Evolutionary conservation across 2,329 filamentous ascomycete species (phyloP).

Genomic region (Penicillium sp.): DNA sequence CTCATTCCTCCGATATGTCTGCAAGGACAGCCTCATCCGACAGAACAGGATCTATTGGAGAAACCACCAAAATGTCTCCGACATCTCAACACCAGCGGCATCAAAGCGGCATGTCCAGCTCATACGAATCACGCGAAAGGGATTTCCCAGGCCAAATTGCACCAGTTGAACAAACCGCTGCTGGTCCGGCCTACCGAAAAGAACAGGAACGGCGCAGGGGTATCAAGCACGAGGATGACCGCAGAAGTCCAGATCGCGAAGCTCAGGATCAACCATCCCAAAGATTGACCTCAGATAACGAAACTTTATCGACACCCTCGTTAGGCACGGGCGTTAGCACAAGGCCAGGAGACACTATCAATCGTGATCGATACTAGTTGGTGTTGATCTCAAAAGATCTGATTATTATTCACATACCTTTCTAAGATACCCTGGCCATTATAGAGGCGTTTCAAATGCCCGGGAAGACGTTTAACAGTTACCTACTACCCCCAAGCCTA

Average conservation of each 20-base stretch:
- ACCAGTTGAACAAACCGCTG: neutral
- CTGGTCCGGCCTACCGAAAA: neutral
- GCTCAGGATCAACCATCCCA: neutral
- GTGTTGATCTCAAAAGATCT: neutral
- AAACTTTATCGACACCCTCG: neutral
- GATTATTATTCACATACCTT: neutral
- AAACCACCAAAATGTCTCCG: neutral
- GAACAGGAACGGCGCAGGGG: neutral
- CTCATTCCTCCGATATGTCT: neutral
- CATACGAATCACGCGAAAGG: neutral
- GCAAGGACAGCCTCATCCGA: neutral
- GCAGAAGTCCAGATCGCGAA: neutral
- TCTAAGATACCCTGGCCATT: neutral
- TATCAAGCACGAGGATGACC: neutral
- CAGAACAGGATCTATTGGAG: neutral
- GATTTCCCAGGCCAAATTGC: neutral
- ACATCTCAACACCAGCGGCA: neutral
- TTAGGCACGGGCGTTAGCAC: neutral
- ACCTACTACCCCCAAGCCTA: too few relatives aligned
- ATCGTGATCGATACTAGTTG: neutral
- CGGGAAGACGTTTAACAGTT: neutral
- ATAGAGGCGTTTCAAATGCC: neutral
- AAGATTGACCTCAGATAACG: neutral
- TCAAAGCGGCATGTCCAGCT: neutral
- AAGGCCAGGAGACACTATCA: neutral